A percentile compares a stretch with the other conserved stretches of the same genome.
phyloP scores from a whole-genome alignment of 1,139 yeast species.

The Suzukiozyma palmioleophila region DNA sequence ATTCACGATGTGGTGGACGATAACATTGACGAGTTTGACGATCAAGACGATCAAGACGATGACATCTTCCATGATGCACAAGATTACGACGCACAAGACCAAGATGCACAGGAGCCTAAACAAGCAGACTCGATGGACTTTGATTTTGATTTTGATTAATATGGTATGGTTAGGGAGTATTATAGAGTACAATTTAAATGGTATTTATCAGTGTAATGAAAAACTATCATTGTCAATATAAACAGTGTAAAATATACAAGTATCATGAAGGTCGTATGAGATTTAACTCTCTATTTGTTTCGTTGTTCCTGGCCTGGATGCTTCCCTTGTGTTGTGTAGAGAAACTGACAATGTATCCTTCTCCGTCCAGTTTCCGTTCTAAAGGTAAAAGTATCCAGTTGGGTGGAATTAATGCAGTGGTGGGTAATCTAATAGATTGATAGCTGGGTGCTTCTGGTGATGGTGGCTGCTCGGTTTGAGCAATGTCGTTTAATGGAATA shows the following conservation, averaged over 20 bases:
- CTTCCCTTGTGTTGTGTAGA: slow-evolving; percentile 15
- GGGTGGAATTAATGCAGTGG: slow-evolving; percentile 28
- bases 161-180: not conserved
- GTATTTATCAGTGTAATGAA: not conserved
- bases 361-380: slow-evolving; percentile 9
- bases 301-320: slow-evolving; percentile 11
- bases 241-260: not conserved
- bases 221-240: not conserved
- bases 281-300: slow-evolving; percentile 7
- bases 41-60: slow-evolving; percentile 8
- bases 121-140: slow-evolving; percentile 14
- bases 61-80: slow-evolving; percentile 3
- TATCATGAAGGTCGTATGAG: slow-evolving; percentile 1
- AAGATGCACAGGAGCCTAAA: not conserved
- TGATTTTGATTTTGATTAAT: slow-evolving; percentile 27
- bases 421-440: slow-evolving; percentile 22
- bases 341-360: slow-evolving; percentile 18
- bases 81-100: slow-evolving; percentile 1
- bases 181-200: slow-evolving; percentile 2
- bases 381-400: slow-evolving; percentile 33
- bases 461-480: not conserved
- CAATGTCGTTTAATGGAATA: not conserved
- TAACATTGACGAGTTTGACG: slow-evolving; percentile 2
- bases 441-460: slow-evolving; percentile 5
- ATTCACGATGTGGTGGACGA: not conserved